A percentile compares a stretch with the other conserved stretches of the same genome.
Conservation (phyloP, 305 asterid species). For the Fraxinus dipetala region DNA sequence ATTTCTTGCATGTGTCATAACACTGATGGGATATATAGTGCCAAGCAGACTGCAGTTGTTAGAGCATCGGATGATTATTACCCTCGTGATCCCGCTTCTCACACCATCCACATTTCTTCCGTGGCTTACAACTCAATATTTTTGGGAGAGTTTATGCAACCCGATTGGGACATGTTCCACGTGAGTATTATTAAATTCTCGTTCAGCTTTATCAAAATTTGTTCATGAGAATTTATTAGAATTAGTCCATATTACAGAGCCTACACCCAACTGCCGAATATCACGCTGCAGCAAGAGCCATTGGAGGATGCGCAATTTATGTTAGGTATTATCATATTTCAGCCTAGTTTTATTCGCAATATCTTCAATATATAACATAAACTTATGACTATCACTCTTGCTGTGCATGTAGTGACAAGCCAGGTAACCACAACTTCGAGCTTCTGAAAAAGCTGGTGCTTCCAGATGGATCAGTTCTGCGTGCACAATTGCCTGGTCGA, state of each 20-base stretch:
- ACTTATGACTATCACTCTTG: neutral
- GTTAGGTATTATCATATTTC: conserved; percentile 52
- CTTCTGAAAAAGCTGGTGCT: conserved; percentile 84
- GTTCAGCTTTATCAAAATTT: neutral
- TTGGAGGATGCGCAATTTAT: conserved; percentile 93
- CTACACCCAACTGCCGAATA: conserved; percentile 94
- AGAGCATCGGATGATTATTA: conserved; percentile 96
- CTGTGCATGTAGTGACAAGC: conserved; percentile 67
- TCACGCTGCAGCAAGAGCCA: conserved; percentile 97
- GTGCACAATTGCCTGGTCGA: conserved; percentile 88
- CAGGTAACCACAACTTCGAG: conserved; percentile 89
- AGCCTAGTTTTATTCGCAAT: neutral
- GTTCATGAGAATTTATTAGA: conserved; percentile 8
- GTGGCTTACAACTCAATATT: conserved; percentile 87
- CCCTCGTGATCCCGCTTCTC: conserved; percentile 97
- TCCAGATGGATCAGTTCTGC: conserved; percentile 91
- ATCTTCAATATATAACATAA: neutral
- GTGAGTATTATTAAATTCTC: conserved; percentile 39
- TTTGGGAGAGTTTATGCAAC: conserved; percentile 93
- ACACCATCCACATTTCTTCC: conserved; percentile 86
- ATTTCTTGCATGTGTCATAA: conserved; percentile 98
- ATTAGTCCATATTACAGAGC: conserved; percentile 47
- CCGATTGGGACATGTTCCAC: conserved; percentile 99
- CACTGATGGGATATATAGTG: conserved; percentile 82
- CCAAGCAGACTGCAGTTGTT: conserved; percentile 77